Percentiles rank a stretch among this genome's conserved stretches.
phyloP scores from a whole-genome alignment of 2,329 filamentous ascomycete species.

The Talaromyces sp. region DNA sequence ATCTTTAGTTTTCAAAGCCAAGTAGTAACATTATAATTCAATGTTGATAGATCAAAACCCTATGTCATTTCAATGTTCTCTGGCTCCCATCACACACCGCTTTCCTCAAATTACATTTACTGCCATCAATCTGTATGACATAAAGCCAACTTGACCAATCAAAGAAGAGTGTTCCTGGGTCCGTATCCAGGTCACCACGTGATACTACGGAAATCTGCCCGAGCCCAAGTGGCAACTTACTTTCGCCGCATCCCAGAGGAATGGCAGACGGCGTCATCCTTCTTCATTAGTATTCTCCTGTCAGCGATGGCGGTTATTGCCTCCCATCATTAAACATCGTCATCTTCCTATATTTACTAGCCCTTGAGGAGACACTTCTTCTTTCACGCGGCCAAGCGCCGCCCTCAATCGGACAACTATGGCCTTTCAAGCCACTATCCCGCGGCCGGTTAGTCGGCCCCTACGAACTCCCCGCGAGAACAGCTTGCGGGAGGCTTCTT shows the following conservation, averaged over 20 bases:
- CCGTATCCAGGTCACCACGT: slow-evolving; percentile 23
- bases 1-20: too few species aligned
- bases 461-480: neutral
- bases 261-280: slow-evolving; percentile 23
- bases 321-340: slow-evolving; percentile 6
- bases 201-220: slow-evolving; percentile 24
- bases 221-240: slow-evolving; percentile 32
- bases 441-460: slow-evolving; percentile 47
- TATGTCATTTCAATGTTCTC: too few species aligned
- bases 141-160: too few species aligned
- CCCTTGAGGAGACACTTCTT: slow-evolving; percentile 19
- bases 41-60: too few species aligned
- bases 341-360: neutral
- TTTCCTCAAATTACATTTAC: too few species aligned
- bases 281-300: slow-evolving; percentile 14
- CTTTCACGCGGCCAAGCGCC: slow-evolving; percentile 41
- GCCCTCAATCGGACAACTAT: slow-evolving; percentile 45
- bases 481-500: neutral
- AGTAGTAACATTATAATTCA: too few species aligned
- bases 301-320: slow-evolving; percentile 30
- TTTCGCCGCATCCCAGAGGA: slow-evolving; percentile 37
- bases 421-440: slow-evolving; percentile 55
- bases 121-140: too few species aligned
- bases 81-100: too few species aligned
- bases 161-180: too few species aligned